A percentile compares a stretch with the other conserved stretches of the same genome.
Evolutionary conservation across 192 early-diverging fungal species (phyloP).

Genomic region (Coemansia sp.): DNA sequence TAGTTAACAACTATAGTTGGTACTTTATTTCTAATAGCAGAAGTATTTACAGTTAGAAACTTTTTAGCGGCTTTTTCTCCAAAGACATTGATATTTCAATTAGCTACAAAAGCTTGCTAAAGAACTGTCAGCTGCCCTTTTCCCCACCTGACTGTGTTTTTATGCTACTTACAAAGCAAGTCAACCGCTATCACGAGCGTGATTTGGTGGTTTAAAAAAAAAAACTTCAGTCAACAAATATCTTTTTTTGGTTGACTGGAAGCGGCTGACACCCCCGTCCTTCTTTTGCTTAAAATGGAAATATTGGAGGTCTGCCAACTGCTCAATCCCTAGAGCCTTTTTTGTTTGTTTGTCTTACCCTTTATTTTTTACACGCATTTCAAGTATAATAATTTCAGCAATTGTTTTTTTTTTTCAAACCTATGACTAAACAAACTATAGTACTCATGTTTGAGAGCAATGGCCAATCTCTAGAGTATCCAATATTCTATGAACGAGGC

Average conservation of each 20-base stretch:
- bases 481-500: background rate
- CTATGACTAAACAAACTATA: background rate
- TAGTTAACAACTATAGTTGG: background rate
- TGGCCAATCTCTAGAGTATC: background rate
- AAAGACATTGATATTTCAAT: background rate
- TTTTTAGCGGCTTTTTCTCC: background rate
- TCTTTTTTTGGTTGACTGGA: background rate
- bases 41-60: background rate
- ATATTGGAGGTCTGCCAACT: background rate
- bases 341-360: background rate
- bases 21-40: no score
- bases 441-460: background rate
- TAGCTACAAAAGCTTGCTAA: background rate
- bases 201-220: background rate
- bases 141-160: background rate
- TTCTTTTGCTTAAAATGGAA: background rate
- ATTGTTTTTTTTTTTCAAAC: background rate
- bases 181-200: background rate
- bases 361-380: background rate
- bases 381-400: background rate
- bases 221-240: background rate
- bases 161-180: background rate
- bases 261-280: background rate
- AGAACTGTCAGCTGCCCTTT: background rate
- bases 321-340: background rate